phyloP scores from a whole-genome alignment of 441 rosid species.

The Mallotus repandus region DNA sequence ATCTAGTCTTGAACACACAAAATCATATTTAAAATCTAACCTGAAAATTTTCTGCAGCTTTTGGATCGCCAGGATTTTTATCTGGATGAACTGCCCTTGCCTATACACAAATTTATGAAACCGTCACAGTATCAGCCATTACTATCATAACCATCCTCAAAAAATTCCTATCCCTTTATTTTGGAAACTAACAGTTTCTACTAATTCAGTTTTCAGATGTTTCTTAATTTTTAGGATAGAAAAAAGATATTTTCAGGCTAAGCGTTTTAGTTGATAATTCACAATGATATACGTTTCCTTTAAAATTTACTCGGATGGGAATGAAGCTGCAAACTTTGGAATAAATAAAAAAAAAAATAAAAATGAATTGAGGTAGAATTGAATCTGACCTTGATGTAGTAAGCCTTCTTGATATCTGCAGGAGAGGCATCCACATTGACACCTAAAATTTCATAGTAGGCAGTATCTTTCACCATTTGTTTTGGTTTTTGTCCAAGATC shows the following conservation, averaged over 20 bases:
- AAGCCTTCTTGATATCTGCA: constrained; percentile 93
- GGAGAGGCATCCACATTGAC: constrained; percentile 69
- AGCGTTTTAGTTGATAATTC: not conserved
- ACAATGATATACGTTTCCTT: no score
- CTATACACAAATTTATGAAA: constrained; percentile 37
- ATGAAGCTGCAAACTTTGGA: constrained; percentile 3
- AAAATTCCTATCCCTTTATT: not conserved
- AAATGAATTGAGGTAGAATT: not conserved
- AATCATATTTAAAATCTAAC: constrained; percentile 32
- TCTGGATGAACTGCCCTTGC: constrained; percentile 93
- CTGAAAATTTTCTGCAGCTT: constrained; percentile 89
- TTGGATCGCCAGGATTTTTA: constrained; percentile 85
- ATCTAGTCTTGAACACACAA: not conserved
- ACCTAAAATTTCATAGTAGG: constrained; percentile 74
- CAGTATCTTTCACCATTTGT: constrained; percentile 66
- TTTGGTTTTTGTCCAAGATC: constrained; percentile 11
- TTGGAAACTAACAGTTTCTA: no score
- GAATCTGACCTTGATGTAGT: constrained; percentile 63
- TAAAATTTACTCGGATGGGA: not conserved
- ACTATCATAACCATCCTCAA: not conserved
- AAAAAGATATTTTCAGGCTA: not conserved
- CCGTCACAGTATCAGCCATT: not conserved
- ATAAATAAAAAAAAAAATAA: not conserved
- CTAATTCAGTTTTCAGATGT: no score
- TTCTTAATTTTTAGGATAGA: no score